Base-by-base conservation (phyloP, 2,329 filamentous ascomycete species). In the Amauroascus verrucosus region DNA sequence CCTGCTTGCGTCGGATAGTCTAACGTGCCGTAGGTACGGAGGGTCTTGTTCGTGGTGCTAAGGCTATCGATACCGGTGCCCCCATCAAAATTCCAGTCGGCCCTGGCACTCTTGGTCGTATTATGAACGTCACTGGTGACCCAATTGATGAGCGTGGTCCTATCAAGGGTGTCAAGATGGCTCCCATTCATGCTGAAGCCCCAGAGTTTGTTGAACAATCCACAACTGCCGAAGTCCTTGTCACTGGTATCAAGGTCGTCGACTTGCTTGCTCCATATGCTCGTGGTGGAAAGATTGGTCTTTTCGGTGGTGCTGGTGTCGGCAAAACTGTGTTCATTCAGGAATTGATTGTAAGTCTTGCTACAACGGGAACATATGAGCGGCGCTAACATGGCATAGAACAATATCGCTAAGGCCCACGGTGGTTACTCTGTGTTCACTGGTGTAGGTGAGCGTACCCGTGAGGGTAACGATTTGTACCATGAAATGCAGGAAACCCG, bases 371-470 rank as follows among this genome's bases (percentile, higher is more conserved):
- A 37, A 28, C 28, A 6, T 24, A 49, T 40, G 45, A 59, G 28
- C 44, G 26, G 24, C 14, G 37, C 55, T 56, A 56, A 63, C 55
- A 14, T n/a, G 11, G n/a, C 37, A 2, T 63, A 84, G 81, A 98
- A 98, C 89, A 98, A 98, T 86, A 97, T 98, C 72, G 93, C 93
- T 78, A 97, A 97, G 84, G 93, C 93, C 67, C 93, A 98, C 81
- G 93, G 93, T 95, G 93, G 93, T 95, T 98, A 95, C 87, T 98
- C 93, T 64, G 93, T 98, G 74, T 98, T 98, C 86, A 95, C 89
- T 72, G 93, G 93, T 91, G 93, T 98, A 77, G 93, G 93, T 75
- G 93, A 98, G 86, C 91, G 93, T 82, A 98, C 93, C 73, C 93
- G 93, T 88, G 93, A 98, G 85, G 93, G 93, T 83, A 98, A 98